Base-by-base conservation (phyloP, 1,284 basidiomycete species). In the Puccinia coronata region DNA sequence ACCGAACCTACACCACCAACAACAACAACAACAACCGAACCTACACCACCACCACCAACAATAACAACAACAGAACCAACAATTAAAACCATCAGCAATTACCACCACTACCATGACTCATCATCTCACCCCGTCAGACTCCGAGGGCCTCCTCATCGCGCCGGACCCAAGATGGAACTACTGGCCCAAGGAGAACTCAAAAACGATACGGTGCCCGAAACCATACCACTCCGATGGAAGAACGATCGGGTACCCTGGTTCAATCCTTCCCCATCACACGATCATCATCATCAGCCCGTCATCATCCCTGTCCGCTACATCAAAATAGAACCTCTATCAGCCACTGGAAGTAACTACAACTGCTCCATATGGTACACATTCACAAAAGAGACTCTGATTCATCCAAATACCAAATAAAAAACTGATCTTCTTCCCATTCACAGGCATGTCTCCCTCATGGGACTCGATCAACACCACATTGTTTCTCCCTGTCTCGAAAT, bases 181-280 rank as follows among this genome's bases (percentile, higher is more conserved):
- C 47, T 80, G 69, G 78, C 78, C 39, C 78, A 80, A 47, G 78
- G 78, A 49, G 78, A 80, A 65, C 69, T 80, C n/a, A 81, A 74
- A 20, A 81, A 81, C 57, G 79, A 81, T 55, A 41, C 79, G 12
- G n/a, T 74, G 28, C 47, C 79, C 2, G 79, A 81, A 57, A 81
- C 79, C n/a, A 61, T 81, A 47, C 71, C 69, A 39, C 57, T 81
- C 20, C 41, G 70, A 41, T 74, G 79, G 79, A 73, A 49, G 36
- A 74, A 74, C 43, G 55, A 65, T 67, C 71, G 69, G 25, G 57
- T 74, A 28, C 18, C 79, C 63, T 81, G 71, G 70, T 81, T 73
- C 16, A 80, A 69, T 49, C 3, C 57, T 34, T 78, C 43, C n/a
- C 6, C 5, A 5, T 51, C 47, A 47, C 20, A 14, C 39, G 4